Conservation (phyloP, 805 yeast genomes). For the Saccharomycopsis capsularis region DNA sequence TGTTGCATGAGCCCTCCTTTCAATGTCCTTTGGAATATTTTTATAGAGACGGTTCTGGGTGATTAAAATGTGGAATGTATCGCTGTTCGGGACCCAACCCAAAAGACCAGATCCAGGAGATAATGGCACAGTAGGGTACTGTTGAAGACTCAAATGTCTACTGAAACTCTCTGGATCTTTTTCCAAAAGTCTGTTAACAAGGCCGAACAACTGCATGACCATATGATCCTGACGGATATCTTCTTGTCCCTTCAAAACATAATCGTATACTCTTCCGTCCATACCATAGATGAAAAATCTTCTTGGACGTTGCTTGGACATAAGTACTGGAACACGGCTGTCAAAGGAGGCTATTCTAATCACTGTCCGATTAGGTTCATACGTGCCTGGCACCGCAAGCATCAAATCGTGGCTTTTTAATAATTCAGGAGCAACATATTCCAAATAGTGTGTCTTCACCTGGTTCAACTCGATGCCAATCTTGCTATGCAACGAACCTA, state of each 20-base stretch:
- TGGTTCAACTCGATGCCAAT: conserved; percentile 60
- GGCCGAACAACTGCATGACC: conserved; percentile 95
- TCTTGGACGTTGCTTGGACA: conserved; percentile 95
- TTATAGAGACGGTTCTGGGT: conserved; percentile 82
- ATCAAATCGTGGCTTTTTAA: conserved; percentile 72
- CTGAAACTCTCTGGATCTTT: conserved; percentile 95
- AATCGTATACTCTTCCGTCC: conserved; percentile 87
- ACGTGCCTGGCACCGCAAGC: conserved; percentile 91
- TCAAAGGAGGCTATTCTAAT: conserved; percentile 70
- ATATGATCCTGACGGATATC: conserved; percentile 95
- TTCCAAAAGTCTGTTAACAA: conserved; percentile 82
- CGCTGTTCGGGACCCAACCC: conserved; percentile 97
- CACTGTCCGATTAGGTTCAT: conserved; percentile 75
- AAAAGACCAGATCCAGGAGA: conserved; percentile 95
- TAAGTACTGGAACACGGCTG: conserved; percentile 76
- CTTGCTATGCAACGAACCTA: conserved; percentile 68
- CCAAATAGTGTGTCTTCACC: conserved; percentile 34
- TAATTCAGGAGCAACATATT: conserved; percentile 88
- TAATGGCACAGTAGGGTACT: conserved; percentile 87
- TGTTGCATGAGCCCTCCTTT: conserved; percentile 9
- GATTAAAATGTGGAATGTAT: conserved; percentile 89
- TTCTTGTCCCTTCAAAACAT: conserved; percentile 87
- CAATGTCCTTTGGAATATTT: conserved; percentile 16
- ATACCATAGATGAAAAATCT: conserved; percentile 72
- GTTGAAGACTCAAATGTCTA: conserved; percentile 88